These are phyloP conservation scores for Spencermartinsiella ligniputridi DNA, from an alignment of 1,139 yeast genomes.

Conservation along the genomic window DNA sequence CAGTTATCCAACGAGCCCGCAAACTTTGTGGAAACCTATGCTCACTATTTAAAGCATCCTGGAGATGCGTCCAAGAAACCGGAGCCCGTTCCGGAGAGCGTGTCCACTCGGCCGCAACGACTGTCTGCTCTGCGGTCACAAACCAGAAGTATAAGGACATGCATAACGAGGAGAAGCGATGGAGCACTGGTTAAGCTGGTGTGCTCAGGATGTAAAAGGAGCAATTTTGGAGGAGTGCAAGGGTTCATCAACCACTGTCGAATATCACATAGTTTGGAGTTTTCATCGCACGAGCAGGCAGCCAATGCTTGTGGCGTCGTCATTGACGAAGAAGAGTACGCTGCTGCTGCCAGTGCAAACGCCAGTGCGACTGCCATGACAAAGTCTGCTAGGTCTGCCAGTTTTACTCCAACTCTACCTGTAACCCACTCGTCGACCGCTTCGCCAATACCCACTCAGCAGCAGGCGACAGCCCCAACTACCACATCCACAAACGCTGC, in stretches of 20 bases:
- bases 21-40: slow-evolving; percentile 48
- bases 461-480: background rate
- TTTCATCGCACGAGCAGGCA: slow-evolving; percentile 70
- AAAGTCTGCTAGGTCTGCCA: background rate
- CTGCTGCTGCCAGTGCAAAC: background rate
- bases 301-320: slow-evolving; percentile 66
- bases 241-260: slow-evolving; percentile 76
- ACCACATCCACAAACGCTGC: background rate
- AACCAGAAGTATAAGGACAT: slow-evolving; percentile 23
- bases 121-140: slow-evolving; percentile 7
- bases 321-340: slow-evolving; percentile 50
- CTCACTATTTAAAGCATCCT: slow-evolving; percentile 25
- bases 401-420: background rate
- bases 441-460: background rate
- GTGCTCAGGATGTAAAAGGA: slow-evolving; percentile 63
- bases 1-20: slow-evolving; percentile 42
- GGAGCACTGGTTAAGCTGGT: slow-evolving; percentile 64
- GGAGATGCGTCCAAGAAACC: slow-evolving; percentile 5
- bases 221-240: slow-evolving; percentile 73
- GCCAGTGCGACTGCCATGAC: background rate
- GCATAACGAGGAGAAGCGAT: slow-evolving; percentile 67
- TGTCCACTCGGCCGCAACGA: slow-evolving; percentile 12
- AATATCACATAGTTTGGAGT: slow-evolving; percentile 68
- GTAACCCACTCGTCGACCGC: slow-evolving; percentile 8
- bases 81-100: background rate